Conservation (phyloP, 2,329 filamentous ascomycete species). For the Aureobasidium leucospermi region DNA sequence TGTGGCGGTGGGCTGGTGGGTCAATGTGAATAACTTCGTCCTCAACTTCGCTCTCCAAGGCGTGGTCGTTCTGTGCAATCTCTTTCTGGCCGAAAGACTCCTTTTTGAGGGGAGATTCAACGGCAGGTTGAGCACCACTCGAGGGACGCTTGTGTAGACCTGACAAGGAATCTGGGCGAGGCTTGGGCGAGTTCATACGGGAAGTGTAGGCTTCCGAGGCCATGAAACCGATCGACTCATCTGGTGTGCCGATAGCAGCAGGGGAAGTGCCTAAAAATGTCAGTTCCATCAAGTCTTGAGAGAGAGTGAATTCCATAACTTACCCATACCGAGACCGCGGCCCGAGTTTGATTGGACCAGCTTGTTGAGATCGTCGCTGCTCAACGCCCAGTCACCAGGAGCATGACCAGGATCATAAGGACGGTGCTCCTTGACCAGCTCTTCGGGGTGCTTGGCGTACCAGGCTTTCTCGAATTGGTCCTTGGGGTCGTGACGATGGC, state of each 20-base stretch:
- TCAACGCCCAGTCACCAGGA: slow-evolving; percentile 72
- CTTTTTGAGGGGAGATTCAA: slow-evolving; percentile 37
- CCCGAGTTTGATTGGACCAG: slow-evolving; percentile 66
- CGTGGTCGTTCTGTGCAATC: slow-evolving; percentile 17
- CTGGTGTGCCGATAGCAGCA: slow-evolving; percentile 65
- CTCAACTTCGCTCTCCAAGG: slow-evolving; percentile 38
- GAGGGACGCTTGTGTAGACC: slow-evolving; percentile 23
- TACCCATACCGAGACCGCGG: slow-evolving; percentile 46
- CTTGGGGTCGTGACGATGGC: slow-evolving; percentile 66
- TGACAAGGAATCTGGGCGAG: slow-evolving; percentile 38
- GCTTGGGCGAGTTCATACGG: slow-evolving; percentile 60
- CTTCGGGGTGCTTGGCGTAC: slow-evolving; percentile 86
- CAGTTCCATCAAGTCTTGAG: background rate
- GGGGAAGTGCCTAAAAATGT: slow-evolving; percentile 52
- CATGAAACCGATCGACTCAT: slow-evolving; percentile 83
- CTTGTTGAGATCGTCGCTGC: slow-evolving; percentile 82
- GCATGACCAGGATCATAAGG: slow-evolving; percentile 54
- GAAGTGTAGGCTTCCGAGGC: slow-evolving; percentile 78
- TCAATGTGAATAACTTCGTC: slow-evolving; percentile 72
- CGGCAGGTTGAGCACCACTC: slow-evolving; percentile 30
- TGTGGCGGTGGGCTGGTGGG: slow-evolving; percentile 46
- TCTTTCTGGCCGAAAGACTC: slow-evolving; percentile 35
- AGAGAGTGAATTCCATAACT: background rate
- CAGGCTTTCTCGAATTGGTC: slow-evolving; percentile 87
- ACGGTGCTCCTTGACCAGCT: slow-evolving; percentile 65